phyloP scores from a whole-genome alignment of 129 eudicot species.

The Apium graveolens region DNA sequence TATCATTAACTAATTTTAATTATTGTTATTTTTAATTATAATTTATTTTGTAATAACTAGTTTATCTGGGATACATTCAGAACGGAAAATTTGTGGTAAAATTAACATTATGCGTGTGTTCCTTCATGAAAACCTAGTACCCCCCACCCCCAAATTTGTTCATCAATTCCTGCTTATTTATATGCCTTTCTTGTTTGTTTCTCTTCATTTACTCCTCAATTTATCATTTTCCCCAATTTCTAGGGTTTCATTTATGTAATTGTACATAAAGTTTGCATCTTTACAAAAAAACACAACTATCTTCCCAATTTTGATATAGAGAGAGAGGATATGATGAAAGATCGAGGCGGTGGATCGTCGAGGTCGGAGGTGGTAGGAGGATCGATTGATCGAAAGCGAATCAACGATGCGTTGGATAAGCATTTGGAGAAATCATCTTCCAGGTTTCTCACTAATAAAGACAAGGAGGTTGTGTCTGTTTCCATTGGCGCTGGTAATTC shows the following conservation, averaged over 20 bases:
- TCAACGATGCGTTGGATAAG: constrained; percentile 72
- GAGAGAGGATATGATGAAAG: constrained; percentile 50
- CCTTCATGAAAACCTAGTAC: background rate
- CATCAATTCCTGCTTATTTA: too few relatives aligned
- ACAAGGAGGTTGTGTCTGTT: constrained; percentile 32
- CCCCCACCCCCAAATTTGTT: background rate
- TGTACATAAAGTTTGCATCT: background rate
- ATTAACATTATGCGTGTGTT: background rate
- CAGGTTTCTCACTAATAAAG: constrained; percentile 39
- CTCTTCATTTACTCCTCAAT: background rate
- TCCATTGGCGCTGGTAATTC: constrained; percentile 41
- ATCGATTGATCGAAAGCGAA: constrained; percentile 69
- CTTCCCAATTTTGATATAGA: too few relatives aligned
- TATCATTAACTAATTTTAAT: too few relatives aligned
- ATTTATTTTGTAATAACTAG: too few relatives aligned
- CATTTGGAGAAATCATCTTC: constrained; percentile 70
- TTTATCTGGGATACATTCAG: background rate
- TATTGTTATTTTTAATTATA: too few relatives aligned
- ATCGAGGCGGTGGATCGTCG: constrained; percentile 53
- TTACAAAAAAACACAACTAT: background rate
- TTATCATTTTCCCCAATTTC: background rate
- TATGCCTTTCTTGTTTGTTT: too few relatives aligned
- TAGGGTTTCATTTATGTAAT: background rate
- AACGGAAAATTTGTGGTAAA: background rate
- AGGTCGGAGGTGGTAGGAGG: constrained; percentile 53